phyloP scores from a whole-genome alignment of 2,329 filamentous ascomycete species.

The Diaporthe sp. region DNA sequence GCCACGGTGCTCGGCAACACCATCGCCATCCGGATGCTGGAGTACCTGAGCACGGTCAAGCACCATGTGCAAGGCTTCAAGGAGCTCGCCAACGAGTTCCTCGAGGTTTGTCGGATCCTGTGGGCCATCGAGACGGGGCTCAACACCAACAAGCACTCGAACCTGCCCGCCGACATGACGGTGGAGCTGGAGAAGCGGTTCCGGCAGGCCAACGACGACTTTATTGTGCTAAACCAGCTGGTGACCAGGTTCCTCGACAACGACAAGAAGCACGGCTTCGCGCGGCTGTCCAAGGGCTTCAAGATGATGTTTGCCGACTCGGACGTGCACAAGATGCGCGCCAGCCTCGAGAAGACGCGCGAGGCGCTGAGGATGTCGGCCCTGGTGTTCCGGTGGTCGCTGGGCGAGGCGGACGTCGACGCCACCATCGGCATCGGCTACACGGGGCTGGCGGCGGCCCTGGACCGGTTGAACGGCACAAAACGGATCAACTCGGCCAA shows the following conservation, averaged over 20 bases:
- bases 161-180: constrained; percentile 71
- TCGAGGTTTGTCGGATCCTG: constrained; percentile 75
- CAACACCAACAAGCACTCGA: constrained; percentile 59
- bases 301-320: constrained; percentile 74
- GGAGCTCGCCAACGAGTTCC: constrained; percentile 73
- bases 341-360: constrained; percentile 68
- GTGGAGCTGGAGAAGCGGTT: constrained; percentile 76
- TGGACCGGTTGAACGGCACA: constrained; percentile 61
- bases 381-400: constrained; percentile 75
- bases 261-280: constrained; percentile 72
- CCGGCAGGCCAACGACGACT: constrained; percentile 71
- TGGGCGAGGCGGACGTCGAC: constrained; percentile 71
- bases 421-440: constrained; percentile 76
- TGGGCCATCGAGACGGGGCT: constrained; percentile 80
- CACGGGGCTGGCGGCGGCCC: constrained; percentile 74
- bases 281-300: constrained; percentile 72
- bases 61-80: constrained; percentile 68
- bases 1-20: constrained; percentile 73
- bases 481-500: constrained; percentile 43
- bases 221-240: constrained; percentile 74
- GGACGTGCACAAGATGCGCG: constrained; percentile 72
- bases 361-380: constrained; percentile 75
- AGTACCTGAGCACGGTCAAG: constrained; percentile 71
- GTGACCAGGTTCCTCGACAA: constrained; percentile 72
- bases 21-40: constrained; percentile 75